A percentile compares a stretch with the other conserved stretches of the same genome.
phyloP scores from a whole-genome alignment of 1,139 yeast genomes.

The Suhomyces panamericanus region DNA sequence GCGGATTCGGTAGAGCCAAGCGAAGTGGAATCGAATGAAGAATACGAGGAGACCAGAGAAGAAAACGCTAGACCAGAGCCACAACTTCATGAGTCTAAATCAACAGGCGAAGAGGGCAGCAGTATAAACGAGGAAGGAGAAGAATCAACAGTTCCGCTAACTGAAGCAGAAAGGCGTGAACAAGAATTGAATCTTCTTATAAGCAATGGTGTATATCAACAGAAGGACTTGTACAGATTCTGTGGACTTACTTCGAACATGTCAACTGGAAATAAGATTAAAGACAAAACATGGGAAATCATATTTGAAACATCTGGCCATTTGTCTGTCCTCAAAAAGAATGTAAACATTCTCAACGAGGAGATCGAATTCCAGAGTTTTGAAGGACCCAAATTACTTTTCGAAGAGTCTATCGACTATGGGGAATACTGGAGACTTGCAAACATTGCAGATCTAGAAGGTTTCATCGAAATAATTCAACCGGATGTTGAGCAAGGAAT shows the following conservation, averaged over 20 bases:
- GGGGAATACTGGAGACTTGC: slow-evolving; percentile 16
- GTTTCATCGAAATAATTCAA: slow-evolving; percentile 3
- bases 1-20: no score
- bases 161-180: slow-evolving; percentile 5
- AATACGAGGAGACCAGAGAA: no score
- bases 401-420: slow-evolving; percentile 9
- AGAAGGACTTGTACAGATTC: slow-evolving; percentile 10
- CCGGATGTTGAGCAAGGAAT: slow-evolving; percentile 6
- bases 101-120: no score
- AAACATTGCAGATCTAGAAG: slow-evolving; percentile 9
- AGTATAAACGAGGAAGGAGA: no score
- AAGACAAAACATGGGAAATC: slow-evolving; percentile 8
- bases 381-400: slow-evolving; percentile 6
- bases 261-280: slow-evolving; percentile 4
- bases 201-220: slow-evolving; percentile 12
- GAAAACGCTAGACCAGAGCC: no score
- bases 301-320: slow-evolving; percentile 11
- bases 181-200: slow-evolving; percentile 7
- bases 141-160: background rate
- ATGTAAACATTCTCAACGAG: slow-evolving; percentile 10
- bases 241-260: slow-evolving; percentile 11
- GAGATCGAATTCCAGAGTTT: slow-evolving; percentile 7
- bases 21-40: no score
- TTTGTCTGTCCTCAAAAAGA: slow-evolving; percentile 13
- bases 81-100: no score